A percentile compares a stretch with the other conserved stretches of the same genome.
Evolutionary conservation across 805 yeast genomes (phyloP).

Genomic region (Huiozyma sinensis): DNA sequence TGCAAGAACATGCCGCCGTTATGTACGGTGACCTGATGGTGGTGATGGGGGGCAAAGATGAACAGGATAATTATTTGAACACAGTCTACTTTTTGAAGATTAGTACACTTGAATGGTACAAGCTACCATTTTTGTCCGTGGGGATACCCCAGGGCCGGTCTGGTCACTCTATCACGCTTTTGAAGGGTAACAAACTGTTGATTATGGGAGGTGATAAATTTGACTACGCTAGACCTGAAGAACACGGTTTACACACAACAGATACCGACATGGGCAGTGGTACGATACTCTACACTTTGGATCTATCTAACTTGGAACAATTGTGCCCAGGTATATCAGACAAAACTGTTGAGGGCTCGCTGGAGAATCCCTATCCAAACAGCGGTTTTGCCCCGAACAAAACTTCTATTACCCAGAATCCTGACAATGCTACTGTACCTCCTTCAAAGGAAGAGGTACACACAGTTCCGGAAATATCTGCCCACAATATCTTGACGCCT

Average conservation of each 20-base stretch:
- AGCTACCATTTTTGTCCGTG: slow-evolving; percentile 35
- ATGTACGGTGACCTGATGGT: slow-evolving; percentile 69
- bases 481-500: slow-evolving; percentile 23
- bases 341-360: slow-evolving; percentile 1
- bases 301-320: slow-evolving; percentile 31
- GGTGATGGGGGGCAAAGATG: slow-evolving; percentile 82
- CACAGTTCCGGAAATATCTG: slow-evolving; percentile 2
- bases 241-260: slow-evolving; percentile 42
- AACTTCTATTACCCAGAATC: too few species aligned
- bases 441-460: not conserved
- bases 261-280: slow-evolving; percentile 45
- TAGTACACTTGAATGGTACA: slow-evolving; percentile 61
- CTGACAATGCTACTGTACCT: too few species aligned
- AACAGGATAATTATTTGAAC: slow-evolving; percentile 55
- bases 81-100: slow-evolving; percentile 69
- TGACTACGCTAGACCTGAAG: slow-evolving; percentile 46
- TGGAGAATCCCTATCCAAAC: too few species aligned
- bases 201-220: slow-evolving; percentile 89
- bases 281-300: slow-evolving; percentile 54
- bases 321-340: slow-evolving; percentile 30
- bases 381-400: too few species aligned
- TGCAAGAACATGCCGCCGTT: slow-evolving; percentile 86
- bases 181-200: slow-evolving; percentile 55
- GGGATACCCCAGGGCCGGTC: slow-evolving; percentile 71
- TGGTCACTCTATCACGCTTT: slow-evolving; percentile 78